These are phyloP conservation scores for Smallanthus sonchifolius DNA, from an alignment of 129 eudicot species.

Conservation along the genomic window DNA sequence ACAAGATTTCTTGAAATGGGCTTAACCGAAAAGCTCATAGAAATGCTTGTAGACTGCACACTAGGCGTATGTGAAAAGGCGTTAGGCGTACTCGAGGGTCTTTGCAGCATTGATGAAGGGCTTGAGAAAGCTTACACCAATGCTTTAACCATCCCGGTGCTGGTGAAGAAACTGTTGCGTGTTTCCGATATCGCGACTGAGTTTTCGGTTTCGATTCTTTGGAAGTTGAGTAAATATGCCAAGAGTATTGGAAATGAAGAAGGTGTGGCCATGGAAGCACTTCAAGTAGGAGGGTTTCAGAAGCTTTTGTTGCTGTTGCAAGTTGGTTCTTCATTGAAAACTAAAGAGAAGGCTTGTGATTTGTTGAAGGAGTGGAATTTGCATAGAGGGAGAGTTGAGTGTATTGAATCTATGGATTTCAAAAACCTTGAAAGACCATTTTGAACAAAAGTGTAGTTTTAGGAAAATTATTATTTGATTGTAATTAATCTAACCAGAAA, in stretches of 20 bases:
- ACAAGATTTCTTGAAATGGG: constrained; percentile 34
- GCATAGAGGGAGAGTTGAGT: constrained; percentile 50
- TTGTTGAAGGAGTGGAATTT: constrained; percentile 53
- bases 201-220: constrained; percentile 48
- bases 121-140: constrained; percentile 35
- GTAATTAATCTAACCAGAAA: constrained; percentile 13
- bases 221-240: constrained; percentile 48
- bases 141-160: constrained; percentile 43
- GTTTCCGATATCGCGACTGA: constrained; percentile 56
- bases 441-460: constrained; percentile 22
- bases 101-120: constrained; percentile 45
- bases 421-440: constrained; percentile 57
- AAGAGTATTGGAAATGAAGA: constrained; percentile 25
- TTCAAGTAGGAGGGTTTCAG: constrained; percentile 65
- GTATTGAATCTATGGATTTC: constrained; percentile 65
- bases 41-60: constrained; percentile 47
- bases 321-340: constrained; percentile 45
- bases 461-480: not conserved
- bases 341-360: constrained; percentile 58
- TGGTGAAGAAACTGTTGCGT: constrained; percentile 56
- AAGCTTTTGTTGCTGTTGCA: constrained; percentile 64
- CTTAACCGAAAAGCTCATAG: constrained; percentile 42
- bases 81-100: constrained; percentile 47
- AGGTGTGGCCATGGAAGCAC: constrained; percentile 42
- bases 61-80: constrained; percentile 47